phyloP scores from a whole-genome alignment of 2,329 filamentous ascomycete species.

The Juglanconis oblonga region DNA sequence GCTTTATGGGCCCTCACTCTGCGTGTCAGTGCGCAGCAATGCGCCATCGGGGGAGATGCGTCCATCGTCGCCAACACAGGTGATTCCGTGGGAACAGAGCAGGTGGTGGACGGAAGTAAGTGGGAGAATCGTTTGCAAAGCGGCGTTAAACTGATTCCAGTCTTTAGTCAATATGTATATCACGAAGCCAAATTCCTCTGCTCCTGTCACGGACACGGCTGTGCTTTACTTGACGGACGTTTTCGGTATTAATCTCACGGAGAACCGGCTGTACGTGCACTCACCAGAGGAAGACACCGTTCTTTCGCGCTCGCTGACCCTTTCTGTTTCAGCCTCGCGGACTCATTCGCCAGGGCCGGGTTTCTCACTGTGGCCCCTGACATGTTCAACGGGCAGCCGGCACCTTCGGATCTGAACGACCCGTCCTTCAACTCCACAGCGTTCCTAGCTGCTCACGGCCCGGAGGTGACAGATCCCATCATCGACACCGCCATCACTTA shows the following conservation, averaged over 20 bases:
- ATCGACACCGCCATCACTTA: constrained; percentile 1
- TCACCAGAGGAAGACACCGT: background rate
- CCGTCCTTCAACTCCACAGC: constrained; percentile 23
- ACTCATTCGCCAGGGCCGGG: constrained; percentile 35
- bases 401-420: constrained; percentile 28
- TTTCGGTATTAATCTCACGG: constrained; percentile 29
- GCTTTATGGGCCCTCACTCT: constrained; percentile 3
- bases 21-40: background rate
- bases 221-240: constrained; percentile 33
- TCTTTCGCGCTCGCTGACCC: background rate
- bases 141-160: background rate
- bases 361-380: constrained; percentile 33
- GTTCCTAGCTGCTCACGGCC: constrained; percentile 21
- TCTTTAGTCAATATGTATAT: constrained; percentile 30
- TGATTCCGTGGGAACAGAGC: constrained; percentile 26
- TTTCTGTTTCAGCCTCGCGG: constrained; percentile 26
- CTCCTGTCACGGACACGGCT: constrained; percentile 22
- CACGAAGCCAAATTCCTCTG: constrained; percentile 20
- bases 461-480: constrained; percentile 7
- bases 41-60: constrained; percentile 22
- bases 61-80: constrained; percentile 28
- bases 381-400: constrained; percentile 31
- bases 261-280: constrained; percentile 27
- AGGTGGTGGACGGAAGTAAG: constrained; percentile 28
- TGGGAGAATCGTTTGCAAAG: background rate